Base-by-base conservation (phyloP, 345 rosid species). In the Salix suchowensis region DNA sequence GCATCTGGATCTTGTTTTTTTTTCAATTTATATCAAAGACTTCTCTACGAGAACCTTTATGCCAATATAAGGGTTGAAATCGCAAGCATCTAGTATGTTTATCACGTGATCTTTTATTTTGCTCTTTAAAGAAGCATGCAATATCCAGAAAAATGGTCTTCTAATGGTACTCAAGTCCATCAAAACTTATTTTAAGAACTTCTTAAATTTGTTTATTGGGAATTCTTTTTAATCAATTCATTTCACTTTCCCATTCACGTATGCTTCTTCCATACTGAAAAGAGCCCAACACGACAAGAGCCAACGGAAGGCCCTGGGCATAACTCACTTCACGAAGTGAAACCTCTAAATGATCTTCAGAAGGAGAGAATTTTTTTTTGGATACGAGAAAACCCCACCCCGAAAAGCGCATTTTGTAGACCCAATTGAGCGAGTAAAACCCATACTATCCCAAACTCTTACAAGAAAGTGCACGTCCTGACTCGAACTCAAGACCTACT, bases 111-210 rank as follows among this genome's bases (percentile, higher is more conserved):
- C 73, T 39, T 15, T 40, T 5, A 65, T 72, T 72, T 44, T 5
- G 1, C 28, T 78, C 81, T 39, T 68, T 77, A 39, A 81, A 77
- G 74, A 81, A 81, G 54, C 84, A 81, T 2, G 77, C 84, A 46
- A 73, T 67, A 16, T 79, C 78, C 34, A 74, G 58, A 50, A 39
- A 26, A 26, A 26, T 26, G 28, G 28, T 26, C 28, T 26, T 26
- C 28, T 26, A 26, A 26, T 26, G 28, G 28, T 21, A 18, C 24
- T 76, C 79, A 34, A 76, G 34, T 6, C 79, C 74, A 28, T 76
- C 79, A 60, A 58, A 76, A 32, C 79, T 76, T 76, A 69, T 32
- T 69, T 61, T 76, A 23, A 76, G 79, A 1, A 69, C 21, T 12
- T 69, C 55, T 21, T 23, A 40, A 39, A 76, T 68, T 13, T 69